Evolutionary conservation across 768 basidiomycete species (phyloP).

Genomic region (Lactifluus piperatus): DNA sequence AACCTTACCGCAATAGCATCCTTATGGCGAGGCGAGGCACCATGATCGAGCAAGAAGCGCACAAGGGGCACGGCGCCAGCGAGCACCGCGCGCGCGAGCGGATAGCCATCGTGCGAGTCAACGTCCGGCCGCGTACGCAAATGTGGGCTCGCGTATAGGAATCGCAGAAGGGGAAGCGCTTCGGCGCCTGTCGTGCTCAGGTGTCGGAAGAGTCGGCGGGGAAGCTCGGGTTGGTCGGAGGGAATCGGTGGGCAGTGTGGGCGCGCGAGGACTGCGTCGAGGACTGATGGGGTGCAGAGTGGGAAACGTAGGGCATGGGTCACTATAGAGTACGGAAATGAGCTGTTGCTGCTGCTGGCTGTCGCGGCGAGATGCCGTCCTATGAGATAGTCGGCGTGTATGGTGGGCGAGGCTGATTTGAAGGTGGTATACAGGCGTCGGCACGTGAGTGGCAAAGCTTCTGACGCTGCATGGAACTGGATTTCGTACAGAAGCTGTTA

Average conservation of each 20-base stretch:
- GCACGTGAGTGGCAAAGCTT: constrained; percentile 51
- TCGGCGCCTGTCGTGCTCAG: constrained; percentile 40
- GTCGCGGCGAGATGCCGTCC: constrained; percentile 22
- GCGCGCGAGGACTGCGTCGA: constrained; percentile 38
- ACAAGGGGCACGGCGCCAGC: constrained; percentile 57
- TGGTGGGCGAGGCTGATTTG: constrained; percentile 43
- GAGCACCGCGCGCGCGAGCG: constrained; percentile 70
- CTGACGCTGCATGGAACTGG: constrained; percentile 60
- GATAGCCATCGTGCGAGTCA: constrained; percentile 74
- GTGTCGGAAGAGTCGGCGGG: constrained; percentile 48
- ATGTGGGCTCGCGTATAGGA: constrained; percentile 38
- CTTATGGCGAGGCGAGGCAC: constrained; percentile 61
- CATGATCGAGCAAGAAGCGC: constrained; percentile 57
- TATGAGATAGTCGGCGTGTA: constrained; percentile 61
- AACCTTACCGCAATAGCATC: constrained; percentile 58
- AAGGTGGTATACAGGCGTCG: constrained; percentile 46
- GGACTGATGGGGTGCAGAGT: constrained; percentile 31
- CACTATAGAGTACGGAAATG: constrained; percentile 19
- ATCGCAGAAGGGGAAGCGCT: constrained; percentile 56
- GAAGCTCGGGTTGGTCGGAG: constrained; percentile 40
- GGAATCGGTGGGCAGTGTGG: constrained; percentile 12
- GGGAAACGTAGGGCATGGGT: constrained; percentile 53
- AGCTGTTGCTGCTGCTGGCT: not conserved
- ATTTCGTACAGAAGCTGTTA: constrained; percentile 79
- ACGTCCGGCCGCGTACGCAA: constrained; percentile 35